Conservation (phyloP, 2,329 filamentous ascomycete genomes). For the Esteya vermicola region DNA sequence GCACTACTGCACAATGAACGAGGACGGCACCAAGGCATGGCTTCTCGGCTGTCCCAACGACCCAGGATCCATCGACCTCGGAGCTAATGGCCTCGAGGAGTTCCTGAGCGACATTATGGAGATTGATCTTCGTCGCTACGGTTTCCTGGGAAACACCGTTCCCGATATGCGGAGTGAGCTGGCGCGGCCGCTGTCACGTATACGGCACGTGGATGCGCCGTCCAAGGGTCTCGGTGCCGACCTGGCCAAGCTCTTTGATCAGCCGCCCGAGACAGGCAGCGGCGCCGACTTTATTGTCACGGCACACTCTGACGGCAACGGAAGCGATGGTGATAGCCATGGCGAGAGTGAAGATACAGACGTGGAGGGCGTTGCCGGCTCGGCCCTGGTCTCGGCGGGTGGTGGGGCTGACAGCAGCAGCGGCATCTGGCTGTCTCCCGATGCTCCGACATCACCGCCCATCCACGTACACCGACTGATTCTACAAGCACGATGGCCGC, state of each 20-base stretch:
- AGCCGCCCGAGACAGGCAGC: constrained; percentile 68
- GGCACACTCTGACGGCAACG: constrained; percentile 52
- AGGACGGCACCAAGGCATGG: constrained; percentile 93
- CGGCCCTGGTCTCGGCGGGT: constrained; percentile 29
- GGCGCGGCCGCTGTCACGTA: constrained; percentile 30
- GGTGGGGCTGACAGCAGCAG: constrained; percentile 14
- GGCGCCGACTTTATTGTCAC: constrained; percentile 88
- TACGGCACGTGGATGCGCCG: constrained; percentile 34
- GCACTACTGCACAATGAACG: constrained; percentile 96
- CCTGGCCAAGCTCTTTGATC: constrained; percentile 74
- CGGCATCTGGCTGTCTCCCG: constrained; percentile 44
- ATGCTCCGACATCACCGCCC: constrained; percentile 56
- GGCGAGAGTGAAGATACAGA: neutral
- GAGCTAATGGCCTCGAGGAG: constrained; percentile 64
- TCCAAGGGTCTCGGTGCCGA: constrained; percentile 68
- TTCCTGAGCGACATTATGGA: constrained; percentile 90
- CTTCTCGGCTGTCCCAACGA: constrained; percentile 84
- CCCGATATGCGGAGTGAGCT: constrained; percentile 33
- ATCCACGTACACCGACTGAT: constrained; percentile 96
- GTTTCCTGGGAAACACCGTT: constrained; percentile 70
- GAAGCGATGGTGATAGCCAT: constrained; percentile 21
- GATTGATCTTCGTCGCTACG: constrained; percentile 83
- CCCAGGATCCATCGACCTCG: constrained; percentile 46
- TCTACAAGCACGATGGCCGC: constrained; percentile 87
- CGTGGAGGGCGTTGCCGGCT: constrained; percentile 43